phyloP scores from a whole-genome alignment of 2,329 filamentous ascomycete genomes.

The Phyllosticta ampelicida region DNA sequence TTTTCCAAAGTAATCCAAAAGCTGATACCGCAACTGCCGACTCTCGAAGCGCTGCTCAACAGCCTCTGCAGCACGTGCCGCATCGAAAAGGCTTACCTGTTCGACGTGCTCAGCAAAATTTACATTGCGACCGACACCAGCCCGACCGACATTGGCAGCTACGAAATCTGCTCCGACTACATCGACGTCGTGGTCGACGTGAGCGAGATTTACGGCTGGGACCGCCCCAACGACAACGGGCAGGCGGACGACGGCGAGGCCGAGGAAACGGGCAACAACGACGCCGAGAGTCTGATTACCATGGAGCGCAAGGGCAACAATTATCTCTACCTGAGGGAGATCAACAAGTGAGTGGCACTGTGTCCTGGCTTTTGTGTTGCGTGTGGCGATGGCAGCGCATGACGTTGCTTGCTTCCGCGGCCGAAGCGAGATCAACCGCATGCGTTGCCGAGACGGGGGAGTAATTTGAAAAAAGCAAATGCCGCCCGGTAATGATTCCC shows the following conservation, averaged over 20 bases:
- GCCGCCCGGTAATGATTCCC: neutral
- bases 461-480: neutral
- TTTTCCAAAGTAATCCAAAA: conserved; percentile 99
- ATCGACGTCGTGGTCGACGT: conserved; percentile 98
- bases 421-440: neutral
- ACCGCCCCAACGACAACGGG: conserved; percentile 31
- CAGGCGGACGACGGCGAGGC: conserved; percentile 12
- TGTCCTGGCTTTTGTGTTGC: too few species aligned
- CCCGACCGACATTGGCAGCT: conserved; percentile 87
- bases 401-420: neutral
- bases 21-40: conserved; percentile 83
- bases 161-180: conserved; percentile 97
- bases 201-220: conserved; percentile 85
- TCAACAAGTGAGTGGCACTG: conserved; percentile 55
- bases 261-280: conserved; percentile 35
- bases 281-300: conserved; percentile 52
- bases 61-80: conserved; percentile 86
- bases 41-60: conserved; percentile 86
- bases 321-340: conserved; percentile 54
- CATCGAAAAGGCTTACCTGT: conserved; percentile 96
- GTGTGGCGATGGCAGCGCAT: neutral
- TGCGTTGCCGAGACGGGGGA: neutral
- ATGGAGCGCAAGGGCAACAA: conserved; percentile 48
- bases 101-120: conserved; percentile 95
- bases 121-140: conserved; percentile 95